A percentile compares a stretch with the other conserved stretches of the same genome.
Evolutionary conservation across 768 basidiomycete genomes (phyloP).

Genomic region (Kwoniella heveanensis): DNA sequence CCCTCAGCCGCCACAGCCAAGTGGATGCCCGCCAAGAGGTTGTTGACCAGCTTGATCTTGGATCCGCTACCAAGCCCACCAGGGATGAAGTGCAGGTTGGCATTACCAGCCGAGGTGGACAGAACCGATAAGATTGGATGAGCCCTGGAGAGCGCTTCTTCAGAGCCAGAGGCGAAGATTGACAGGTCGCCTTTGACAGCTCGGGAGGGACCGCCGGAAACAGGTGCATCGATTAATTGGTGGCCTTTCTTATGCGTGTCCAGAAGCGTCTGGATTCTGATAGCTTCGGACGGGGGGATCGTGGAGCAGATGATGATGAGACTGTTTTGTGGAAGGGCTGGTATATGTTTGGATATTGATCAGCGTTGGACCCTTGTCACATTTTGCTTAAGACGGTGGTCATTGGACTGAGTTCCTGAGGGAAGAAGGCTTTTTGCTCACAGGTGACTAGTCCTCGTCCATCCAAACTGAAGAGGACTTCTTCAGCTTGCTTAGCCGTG

Average conservation of each 20-base stretch:
- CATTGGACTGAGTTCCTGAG: too few relatives aligned
- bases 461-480: constrained; percentile 26
- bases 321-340: constrained; percentile 32
- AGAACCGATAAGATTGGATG: constrained; percentile 34
- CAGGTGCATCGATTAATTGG: constrained; percentile 45
- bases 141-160: constrained; percentile 27
- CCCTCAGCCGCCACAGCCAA: constrained; percentile 44
- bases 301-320: constrained; percentile 46
- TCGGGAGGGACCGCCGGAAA: constrained; percentile 45
- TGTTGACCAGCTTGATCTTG: constrained; percentile 46
- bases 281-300: constrained; percentile 39
- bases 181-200: constrained; percentile 44
- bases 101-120: constrained; percentile 26
- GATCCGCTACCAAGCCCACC: constrained; percentile 44
- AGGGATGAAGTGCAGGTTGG: constrained; percentile 44
- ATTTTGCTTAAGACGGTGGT: too few relatives aligned
- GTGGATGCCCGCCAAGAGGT: constrained; percentile 44
- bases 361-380: too few relatives aligned
- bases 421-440: too few relatives aligned
- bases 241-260: constrained; percentile 21
- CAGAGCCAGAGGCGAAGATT: constrained; percentile 41
- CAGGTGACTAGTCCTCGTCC: constrained; percentile 11
- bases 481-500: constrained; percentile 35
- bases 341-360: too few relatives aligned
- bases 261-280: constrained; percentile 27